Evolutionary conservation across 1,139 yeast species (phyloP).

Genomic region (Pichia sp.): DNA sequence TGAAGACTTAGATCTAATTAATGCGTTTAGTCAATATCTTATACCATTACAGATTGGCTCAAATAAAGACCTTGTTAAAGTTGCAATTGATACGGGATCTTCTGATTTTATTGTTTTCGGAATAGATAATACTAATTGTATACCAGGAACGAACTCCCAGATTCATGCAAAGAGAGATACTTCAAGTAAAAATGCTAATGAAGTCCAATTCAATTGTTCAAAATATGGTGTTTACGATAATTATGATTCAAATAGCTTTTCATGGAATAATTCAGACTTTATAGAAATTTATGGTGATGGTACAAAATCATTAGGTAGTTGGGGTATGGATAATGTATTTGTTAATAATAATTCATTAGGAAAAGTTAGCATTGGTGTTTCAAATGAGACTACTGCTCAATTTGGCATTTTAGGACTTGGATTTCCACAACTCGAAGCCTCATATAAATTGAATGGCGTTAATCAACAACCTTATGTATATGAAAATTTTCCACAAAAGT

Average conservation of each 20-base stretch:
- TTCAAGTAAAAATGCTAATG: not conserved
- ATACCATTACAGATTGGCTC: slow-evolving; percentile 49
- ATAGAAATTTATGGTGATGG: slow-evolving; percentile 56
- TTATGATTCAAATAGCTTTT: slow-evolving; percentile 39
- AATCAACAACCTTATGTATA: slow-evolving; percentile 31
- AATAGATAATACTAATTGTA: slow-evolving; percentile 26
- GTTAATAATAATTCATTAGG: slow-evolving; percentile 39
- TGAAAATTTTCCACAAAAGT: slow-evolving; percentile 51
- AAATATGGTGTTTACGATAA: slow-evolving; percentile 46
- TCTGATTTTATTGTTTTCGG: slow-evolving; percentile 58
- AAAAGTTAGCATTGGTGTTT: slow-evolving; percentile 50
- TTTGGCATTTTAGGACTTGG: slow-evolving; percentile 62
- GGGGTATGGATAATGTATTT: slow-evolving; percentile 52
- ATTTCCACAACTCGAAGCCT: slow-evolving; percentile 43
- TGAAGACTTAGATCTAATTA: too few species aligned
- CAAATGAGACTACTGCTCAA: slow-evolving; percentile 43
- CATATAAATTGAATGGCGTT: slow-evolving; percentile 13
- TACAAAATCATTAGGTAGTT: slow-evolving; percentile 53
- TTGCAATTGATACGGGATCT: slow-evolving; percentile 62
- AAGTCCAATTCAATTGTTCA: slow-evolving; percentile 33
- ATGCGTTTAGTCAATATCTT: slow-evolving; percentile 22
- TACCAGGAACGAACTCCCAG: not conserved
- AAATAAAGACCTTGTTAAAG: slow-evolving; percentile 42
- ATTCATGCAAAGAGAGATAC: not conserved
- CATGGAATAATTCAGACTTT: slow-evolving; percentile 40